Base-by-base conservation (phyloP, 805 yeast species). In the Pichia nakasei region DNA sequence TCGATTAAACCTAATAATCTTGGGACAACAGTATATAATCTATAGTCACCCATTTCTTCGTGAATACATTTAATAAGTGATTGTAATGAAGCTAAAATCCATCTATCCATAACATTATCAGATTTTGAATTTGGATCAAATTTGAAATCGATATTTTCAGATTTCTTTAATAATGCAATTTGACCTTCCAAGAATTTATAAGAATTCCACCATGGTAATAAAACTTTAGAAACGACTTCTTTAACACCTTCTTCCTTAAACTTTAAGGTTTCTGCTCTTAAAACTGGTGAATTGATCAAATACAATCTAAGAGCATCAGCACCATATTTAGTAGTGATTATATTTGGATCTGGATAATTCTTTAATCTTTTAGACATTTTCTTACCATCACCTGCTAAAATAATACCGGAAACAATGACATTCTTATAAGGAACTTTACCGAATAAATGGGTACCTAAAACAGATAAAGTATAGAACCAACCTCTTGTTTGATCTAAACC, bases 401-500 rank as follows among this genome's bases (percentile, higher is more conserved):
- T 96, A 61, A 93, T 85, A 73, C 99, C 99, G 36, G 88, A 73
- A 42, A 93, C 98, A 64, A 93, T 86, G 52, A 89, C 96, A 65
- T 93, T 93, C 67, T 91, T 72, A 74, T 84, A 93, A 40, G 99
- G 97, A 51, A 95, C 94, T 47, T 81, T 76, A 58, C 84, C 82
- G 70, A 93, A 93, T 57, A 93, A 70, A 57, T 91, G 97, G 46
- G 96, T 86, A 65, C 97, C 98, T 58, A 93, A 75, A 21, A 93
- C 96, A 38, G 95, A 82, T 64, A 93, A 75, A 42, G 98, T 93
- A 68, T 93, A 93, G 70, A 93, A 93, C 99, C 99, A 93, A 63
- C 99, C 99, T 78, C 99, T 86, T 47, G 99, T 93, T 73, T 93
- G 99, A 69, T 93, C 99, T 57, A 93, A 77, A 69, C 99, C 99